phyloP scores from a whole-genome alignment of 208 protist species.

The Leishmania martiniquensis region DNA sequence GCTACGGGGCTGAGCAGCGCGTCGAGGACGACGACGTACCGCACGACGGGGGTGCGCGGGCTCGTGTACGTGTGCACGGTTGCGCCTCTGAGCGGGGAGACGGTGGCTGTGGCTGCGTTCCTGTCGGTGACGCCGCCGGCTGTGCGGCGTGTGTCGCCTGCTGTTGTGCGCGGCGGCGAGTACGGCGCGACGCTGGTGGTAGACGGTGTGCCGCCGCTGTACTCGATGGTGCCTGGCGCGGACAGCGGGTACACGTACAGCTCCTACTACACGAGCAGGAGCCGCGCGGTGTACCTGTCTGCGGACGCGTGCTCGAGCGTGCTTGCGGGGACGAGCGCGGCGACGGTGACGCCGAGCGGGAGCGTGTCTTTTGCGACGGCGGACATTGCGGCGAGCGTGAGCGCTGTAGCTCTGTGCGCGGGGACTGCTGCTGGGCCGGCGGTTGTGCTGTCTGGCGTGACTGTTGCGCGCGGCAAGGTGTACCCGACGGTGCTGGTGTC shows the following conservation, averaged over 20 bases:
- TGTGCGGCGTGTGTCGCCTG: slow-evolving; percentile 37
- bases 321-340: slow-evolving; percentile 23
- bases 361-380: slow-evolving; percentile 30
- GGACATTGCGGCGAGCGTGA: slow-evolving; percentile 23
- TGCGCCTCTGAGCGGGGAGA: slow-evolving; percentile 11
- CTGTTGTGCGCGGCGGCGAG: slow-evolving; percentile 39
- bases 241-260: slow-evolving; percentile 42
- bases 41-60: slow-evolving; percentile 27
- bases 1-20: slow-evolving; percentile 21
- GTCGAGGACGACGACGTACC: slow-evolving; percentile 8
- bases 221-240: slow-evolving; percentile 54
- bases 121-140: slow-evolving; percentile 52
- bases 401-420: slow-evolving; percentile 42
- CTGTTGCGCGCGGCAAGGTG: slow-evolving; percentile 38
- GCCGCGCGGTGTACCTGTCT: slow-evolving; percentile 55
- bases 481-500: slow-evolving; percentile 56
- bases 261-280: slow-evolving; percentile 33
- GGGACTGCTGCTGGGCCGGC: slow-evolving; percentile 39
- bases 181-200: slow-evolving; percentile 52
- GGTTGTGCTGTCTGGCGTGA: slow-evolving; percentile 11
- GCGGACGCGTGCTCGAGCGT: slow-evolving; percentile 31
- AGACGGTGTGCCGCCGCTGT: slow-evolving; percentile 30
- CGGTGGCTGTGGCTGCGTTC: slow-evolving; percentile 39
- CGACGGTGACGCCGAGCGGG: slow-evolving; percentile 20
- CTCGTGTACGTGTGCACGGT: slow-evolving; percentile 60